Percentiles rank a stretch among this genome's conserved stretches.
These are phyloP conservation scores for Lathyrus tuberosus DNA, from an alignment of 306 rosid genomes.

Conservation along the genomic window DNA sequence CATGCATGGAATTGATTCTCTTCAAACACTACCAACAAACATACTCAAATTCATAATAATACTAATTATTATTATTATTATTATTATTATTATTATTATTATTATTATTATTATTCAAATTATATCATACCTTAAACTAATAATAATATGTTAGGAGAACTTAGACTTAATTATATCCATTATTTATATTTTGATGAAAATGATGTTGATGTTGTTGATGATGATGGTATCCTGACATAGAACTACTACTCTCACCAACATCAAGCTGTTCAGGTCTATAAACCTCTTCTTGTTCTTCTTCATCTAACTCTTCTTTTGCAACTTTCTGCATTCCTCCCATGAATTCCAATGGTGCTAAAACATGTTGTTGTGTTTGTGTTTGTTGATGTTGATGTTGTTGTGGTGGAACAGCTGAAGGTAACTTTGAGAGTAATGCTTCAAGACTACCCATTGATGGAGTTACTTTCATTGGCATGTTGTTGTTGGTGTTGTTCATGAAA, in stretches of 20 bases:
- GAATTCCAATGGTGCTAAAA: slow-evolving; percentile 50
- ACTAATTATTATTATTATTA: too few relatives aligned
- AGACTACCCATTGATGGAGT: too few relatives aligned
- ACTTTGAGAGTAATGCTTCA: too few relatives aligned
- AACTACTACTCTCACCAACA: slow-evolving; percentile 66
- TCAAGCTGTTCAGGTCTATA: slow-evolving; percentile 60
- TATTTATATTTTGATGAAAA: slow-evolving; percentile 51
- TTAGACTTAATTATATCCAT: not conserved
- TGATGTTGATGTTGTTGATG: slow-evolving; percentile 44
- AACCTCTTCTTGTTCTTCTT: slow-evolving; percentile 39
- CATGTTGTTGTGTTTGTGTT: slow-evolving; percentile 35
- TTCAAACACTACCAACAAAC: too few relatives aligned
- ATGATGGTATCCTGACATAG: slow-evolving; percentile 48
- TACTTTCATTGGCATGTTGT: too few relatives aligned
- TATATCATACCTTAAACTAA: too few relatives aligned
- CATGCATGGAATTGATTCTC: too few relatives aligned
- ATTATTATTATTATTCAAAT: too few relatives aligned
- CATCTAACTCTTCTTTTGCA: slow-evolving; percentile 66
- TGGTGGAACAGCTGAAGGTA: too few relatives aligned
- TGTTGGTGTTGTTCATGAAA: too few relatives aligned
- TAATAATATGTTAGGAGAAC: slow-evolving; percentile 31
- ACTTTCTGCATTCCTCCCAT: slow-evolving; percentile 60
- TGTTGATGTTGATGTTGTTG: slow-evolving; percentile 9
- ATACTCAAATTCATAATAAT: too few relatives aligned
- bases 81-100: too few relatives aligned